phyloP scores from a whole-genome alignment of 148 eudicot genomes.

The Polygonum aviculare region DNA sequence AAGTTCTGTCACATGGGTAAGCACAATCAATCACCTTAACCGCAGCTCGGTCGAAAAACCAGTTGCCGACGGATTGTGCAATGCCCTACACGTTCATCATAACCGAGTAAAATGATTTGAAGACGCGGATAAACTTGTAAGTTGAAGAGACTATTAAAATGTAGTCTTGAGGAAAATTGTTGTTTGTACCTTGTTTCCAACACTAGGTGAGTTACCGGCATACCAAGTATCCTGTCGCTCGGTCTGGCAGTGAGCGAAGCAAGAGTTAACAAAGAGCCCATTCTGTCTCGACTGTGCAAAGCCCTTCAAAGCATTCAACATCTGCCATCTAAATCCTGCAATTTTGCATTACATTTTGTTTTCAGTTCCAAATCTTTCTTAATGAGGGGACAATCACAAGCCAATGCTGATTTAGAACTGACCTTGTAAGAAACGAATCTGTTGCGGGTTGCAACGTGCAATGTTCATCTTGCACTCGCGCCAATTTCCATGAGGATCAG shows the following conservation, averaged over 20 bases:
- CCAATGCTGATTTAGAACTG: background rate
- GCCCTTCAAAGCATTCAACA: constrained; percentile 49
- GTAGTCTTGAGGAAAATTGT: too few relatives aligned
- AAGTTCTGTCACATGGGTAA: constrained; percentile 63
- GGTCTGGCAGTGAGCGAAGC: constrained; percentile 89
- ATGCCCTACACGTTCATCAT: constrained; percentile 37
- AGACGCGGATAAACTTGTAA: too few relatives aligned
- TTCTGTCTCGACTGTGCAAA: constrained; percentile 47
- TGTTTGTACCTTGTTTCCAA: constrained; percentile 51
- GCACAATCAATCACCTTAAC: constrained; percentile 51
- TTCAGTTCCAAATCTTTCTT: background rate
- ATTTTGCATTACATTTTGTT: constrained; percentile 6
- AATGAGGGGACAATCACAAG: background rate
- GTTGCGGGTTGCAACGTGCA: constrained; percentile 49
- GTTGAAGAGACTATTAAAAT: too few relatives aligned
- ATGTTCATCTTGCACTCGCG: constrained; percentile 52
- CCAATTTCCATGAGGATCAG: constrained; percentile 84
- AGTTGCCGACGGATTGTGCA: constrained; percentile 53
- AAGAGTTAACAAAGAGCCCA: constrained; percentile 78
- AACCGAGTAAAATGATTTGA: background rate
- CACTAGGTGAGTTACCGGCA: constrained; percentile 51
- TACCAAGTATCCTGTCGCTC: constrained; percentile 99
- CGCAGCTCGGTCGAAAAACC: constrained; percentile 43
- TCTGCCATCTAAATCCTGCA: constrained; percentile 68
- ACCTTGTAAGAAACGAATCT: constrained; percentile 85